Conservation (phyloP, 208 protist species). For the Trichomonas tenax region DNA sequence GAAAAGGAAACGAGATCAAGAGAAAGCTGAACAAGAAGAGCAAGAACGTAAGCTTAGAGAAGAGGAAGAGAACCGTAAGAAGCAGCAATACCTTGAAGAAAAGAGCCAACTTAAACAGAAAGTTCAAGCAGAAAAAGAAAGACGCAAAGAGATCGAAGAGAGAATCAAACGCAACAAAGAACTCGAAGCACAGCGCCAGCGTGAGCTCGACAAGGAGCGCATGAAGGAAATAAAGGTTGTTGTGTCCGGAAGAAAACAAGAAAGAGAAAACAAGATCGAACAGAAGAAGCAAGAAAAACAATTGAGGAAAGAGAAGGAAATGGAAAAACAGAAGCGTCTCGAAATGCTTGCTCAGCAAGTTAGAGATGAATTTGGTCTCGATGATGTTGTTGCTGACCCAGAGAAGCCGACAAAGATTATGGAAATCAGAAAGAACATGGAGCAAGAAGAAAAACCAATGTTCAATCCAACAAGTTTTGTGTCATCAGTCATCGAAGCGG, state of each 20-base stretch:
- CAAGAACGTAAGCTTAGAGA: neutral
- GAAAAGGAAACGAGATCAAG: neutral
- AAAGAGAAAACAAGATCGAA: neutral
- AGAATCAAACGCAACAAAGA: neutral
- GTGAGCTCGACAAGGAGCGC: neutral
- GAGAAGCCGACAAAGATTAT: neutral
- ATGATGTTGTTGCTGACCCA: neutral
- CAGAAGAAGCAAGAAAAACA: neutral
- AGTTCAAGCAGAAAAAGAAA: neutral
- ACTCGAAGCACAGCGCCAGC: neutral
- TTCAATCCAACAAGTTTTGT: neutral
- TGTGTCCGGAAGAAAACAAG: neutral
- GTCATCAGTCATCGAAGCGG: neutral
- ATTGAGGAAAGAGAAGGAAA: neutral
- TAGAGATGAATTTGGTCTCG: neutral
- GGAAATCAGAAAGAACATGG: neutral
- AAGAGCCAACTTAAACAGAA: neutral
- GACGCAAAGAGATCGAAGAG: neutral
- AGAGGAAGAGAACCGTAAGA: neutral
- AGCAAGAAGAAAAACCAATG: conserved; percentile 11
- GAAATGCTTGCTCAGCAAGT: neutral
- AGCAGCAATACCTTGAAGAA: neutral
- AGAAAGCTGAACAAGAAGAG: neutral
- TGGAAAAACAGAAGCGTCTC: neutral
- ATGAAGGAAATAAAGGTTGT: neutral